Evolutionary conservation across 2,329 filamentous ascomycete species (phyloP).

Genomic region (Nannizziopsis barbatae): DNA sequence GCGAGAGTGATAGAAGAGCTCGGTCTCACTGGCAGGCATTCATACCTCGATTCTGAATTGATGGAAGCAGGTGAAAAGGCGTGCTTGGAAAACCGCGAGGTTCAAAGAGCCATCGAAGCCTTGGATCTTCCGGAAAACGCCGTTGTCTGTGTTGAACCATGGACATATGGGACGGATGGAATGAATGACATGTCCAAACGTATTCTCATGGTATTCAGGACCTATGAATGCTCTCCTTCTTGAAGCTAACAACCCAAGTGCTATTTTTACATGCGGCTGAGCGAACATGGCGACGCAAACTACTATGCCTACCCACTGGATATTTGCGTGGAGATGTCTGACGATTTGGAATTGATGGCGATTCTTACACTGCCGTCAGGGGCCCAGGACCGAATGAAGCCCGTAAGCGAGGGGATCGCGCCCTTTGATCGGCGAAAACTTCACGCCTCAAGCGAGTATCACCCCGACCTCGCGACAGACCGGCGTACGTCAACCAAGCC

Average conservation of each 20-base stretch:
- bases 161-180: conserved; percentile 47
- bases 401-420: conserved; percentile 20
- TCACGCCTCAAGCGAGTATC: conserved; percentile 23
- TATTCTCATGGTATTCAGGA: neutral
- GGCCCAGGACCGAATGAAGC: conserved; percentile 27
- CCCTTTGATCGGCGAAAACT: conserved; percentile 36
- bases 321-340: conserved; percentile 38
- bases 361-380: conserved; percentile 41
- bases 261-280: conserved; percentile 34
- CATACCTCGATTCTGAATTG: conserved; percentile 39
- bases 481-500: conserved; percentile 44
- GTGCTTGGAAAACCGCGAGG: conserved; percentile 34
- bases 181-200: conserved; percentile 38
- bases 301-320: conserved; percentile 49
- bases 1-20: conserved; percentile 21
- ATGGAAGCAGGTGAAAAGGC: conserved; percentile 41
- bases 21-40: conserved; percentile 34
- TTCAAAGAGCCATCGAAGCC: conserved; percentile 36
- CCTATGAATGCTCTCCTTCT: neutral
- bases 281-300: conserved; percentile 40
- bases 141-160: conserved; percentile 42
- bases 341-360: conserved; percentile 37
- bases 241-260: conserved; percentile 18
- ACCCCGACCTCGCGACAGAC: conserved; percentile 14
- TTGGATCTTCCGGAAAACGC: conserved; percentile 38